A percentile compares a stretch with the other conserved stretches of the same genome.
phyloP scores from a whole-genome alignment of 352 stramenopile species.

The Globisporangium iwayamae region DNA sequence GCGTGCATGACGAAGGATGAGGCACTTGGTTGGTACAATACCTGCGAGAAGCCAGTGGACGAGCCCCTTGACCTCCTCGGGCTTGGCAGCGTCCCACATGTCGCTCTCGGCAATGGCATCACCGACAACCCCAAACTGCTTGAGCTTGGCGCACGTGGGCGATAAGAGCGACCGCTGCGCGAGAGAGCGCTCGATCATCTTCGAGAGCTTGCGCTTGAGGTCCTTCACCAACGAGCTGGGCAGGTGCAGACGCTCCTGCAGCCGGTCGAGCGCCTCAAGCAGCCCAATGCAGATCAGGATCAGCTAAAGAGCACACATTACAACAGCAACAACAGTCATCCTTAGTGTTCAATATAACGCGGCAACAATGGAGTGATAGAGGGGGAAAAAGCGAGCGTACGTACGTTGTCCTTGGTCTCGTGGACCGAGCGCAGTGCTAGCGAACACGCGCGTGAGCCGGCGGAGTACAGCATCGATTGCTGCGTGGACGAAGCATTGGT shows the following conservation, averaged over 20 bases:
- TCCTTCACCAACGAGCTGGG: slow-evolving; percentile 70
- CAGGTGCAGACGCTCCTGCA: slow-evolving; percentile 70
- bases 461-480: slow-evolving; percentile 25
- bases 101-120: slow-evolving; percentile 51
- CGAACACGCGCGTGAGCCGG: slow-evolving; percentile 44
- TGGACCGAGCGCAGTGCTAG: slow-evolving; percentile 56
- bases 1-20: too few relatives aligned
- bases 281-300: slow-evolving; percentile 76
- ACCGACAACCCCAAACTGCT: slow-evolving; percentile 30
- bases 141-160: slow-evolving; percentile 19
- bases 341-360: background rate
- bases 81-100: slow-evolving; percentile 47
- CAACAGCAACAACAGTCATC: background rate
- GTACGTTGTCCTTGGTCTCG: slow-evolving; percentile 73
- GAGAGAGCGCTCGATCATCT: slow-evolving; percentile 61
- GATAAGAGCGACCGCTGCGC: slow-evolving; percentile 21
- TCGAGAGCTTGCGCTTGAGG: slow-evolving; percentile 59
- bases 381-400: background rate
- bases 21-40: slow-evolving; percentile 7
- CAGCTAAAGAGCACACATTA: slow-evolving; percentile 34
- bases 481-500: slow-evolving; percentile 18
- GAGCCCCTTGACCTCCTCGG: slow-evolving; percentile 62
- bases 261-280: slow-evolving; percentile 64
- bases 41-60: slow-evolving; percentile 64
- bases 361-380: background rate